Evolutionary conservation across 2,329 filamentous ascomycete species (phyloP), one percentile per base, ranked within the genome.

Genomic region (Tympanopsis confertula): DNA sequence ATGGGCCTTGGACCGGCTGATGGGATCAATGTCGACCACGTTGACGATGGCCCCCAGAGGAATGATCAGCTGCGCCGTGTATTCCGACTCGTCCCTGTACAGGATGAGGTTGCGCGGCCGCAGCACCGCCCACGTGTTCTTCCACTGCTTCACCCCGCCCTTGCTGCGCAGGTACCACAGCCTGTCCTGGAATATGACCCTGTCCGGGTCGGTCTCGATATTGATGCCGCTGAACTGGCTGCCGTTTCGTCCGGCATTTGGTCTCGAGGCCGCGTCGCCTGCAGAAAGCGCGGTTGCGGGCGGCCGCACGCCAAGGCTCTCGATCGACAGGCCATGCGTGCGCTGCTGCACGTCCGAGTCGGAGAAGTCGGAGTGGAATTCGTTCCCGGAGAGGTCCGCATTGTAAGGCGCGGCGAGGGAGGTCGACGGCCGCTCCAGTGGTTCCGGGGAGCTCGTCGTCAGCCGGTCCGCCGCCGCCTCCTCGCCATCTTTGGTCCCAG

Each of bases 61-160:
- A 22, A 95, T 66, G 48, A 98, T 83, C 48, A 87, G 80, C 43
- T 83, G 70, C 1, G 88, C 86, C 12, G 83, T 81, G 57, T 96
- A 96, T 61, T 98, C 91, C 45, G 78, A 69, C 44, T 93, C 85
- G 52, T 93, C 82, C 58, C 95, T 95, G 68, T 98, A 98, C 19
- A 96, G 72, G 13, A 86, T 83, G 20, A 98, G 66, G 44, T 84
- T 87, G 37, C 82, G 79, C 1, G 86, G 82, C 20, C 91, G 83
- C 37, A 98, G 70, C 0, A 96, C 91, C 12, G 82, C 83, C 91
- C 91, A 96, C 41, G 87, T 71, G 49, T 86, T 82, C 66, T 94
- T 95, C 91, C 91, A 98, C 51, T 94, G 84, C 35, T 83, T 78
- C 39, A 98, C 68, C 5, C 87, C 86, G 17, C 81, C 71, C 50